Evolutionary conservation across 2,329 filamentous ascomycete genomes (phyloP), one percentile per base, ranked within the genome.

Genomic region (Claviceps purpurea): DNA sequence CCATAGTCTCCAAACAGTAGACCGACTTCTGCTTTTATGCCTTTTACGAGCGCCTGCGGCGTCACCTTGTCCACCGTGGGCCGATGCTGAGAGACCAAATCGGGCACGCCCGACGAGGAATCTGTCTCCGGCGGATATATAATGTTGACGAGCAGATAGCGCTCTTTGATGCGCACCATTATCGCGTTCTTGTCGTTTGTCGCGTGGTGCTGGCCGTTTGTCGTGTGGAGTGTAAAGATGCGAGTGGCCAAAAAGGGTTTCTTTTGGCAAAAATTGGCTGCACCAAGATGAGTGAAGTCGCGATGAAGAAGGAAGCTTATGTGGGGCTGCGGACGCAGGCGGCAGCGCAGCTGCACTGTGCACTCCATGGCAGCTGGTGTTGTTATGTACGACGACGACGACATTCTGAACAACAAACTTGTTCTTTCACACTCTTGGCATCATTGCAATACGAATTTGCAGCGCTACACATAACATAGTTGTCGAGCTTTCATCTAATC

Each of bases 141-240:
- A 58, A 97, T 89, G 65, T 95, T 88, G 56, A 97, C 81, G n/a
- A 97, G 81, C 18, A 98, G 79, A 67, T 98, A 98, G 61, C 93
- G 84, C 68, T 95, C 86, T 70, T 98, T 98, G 59, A 97, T 81
- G 64, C 93, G 88, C 55, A 98, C 93, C 93, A 98, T 96, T 48
- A 39, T 56, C 34, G 47, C 41, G 16, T 13, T 13, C 6, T n/a
- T 10, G 14, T n/a, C 38, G 14, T 10, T 4, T 50, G 30, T 42
- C n/a, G 20, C 5, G 22, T 41, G 43, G 5, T 38, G 46, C 16
- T 18, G 30, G 30, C n/a, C 24, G 13, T 11, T 34, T 34, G 30
- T 11, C 3, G 30, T 34, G 30, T 34, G 30, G 30, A 34, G 1
- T 26, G 2, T 13, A 14, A n/a, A 39, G 26, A 26, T 30, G 26